These are phyloP conservation scores for Penicillium sp. DNA, from an alignment of 2,329 filamentous ascomycete genomes.

Conservation along the genomic window DNA sequence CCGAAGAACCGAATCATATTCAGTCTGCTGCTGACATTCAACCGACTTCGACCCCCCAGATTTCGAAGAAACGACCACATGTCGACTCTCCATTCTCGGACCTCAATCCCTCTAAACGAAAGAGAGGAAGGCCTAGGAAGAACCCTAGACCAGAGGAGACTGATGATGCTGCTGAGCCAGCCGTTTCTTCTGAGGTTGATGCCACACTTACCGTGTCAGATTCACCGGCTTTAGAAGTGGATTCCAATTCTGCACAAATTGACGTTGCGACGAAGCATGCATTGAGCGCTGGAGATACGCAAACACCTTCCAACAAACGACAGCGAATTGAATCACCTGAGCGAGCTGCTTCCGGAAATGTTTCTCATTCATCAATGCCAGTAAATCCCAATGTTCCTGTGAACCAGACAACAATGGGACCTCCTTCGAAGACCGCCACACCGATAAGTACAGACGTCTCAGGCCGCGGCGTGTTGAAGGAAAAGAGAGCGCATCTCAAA, in stretches of 20 bases:
- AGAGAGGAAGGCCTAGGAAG: not conserved
- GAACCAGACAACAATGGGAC: not conserved
- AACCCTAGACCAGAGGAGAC: not conserved
- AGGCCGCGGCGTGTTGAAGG: not conserved
- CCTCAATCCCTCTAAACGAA: not conserved
- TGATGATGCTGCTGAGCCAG: not conserved
- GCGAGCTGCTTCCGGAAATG: not conserved
- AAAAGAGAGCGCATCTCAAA: not conserved
- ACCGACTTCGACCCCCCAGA: not conserved
- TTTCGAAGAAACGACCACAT: conserved; percentile 3
- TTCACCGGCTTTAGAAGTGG: conserved; percentile 2
- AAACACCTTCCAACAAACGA: conserved; percentile 20
- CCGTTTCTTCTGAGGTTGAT: not conserved
- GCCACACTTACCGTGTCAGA: not conserved
- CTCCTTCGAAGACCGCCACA: not conserved
- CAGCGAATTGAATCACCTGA: conserved; percentile 13
- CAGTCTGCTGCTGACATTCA: not conserved
- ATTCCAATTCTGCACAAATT: not conserved
- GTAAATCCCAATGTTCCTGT: not conserved
- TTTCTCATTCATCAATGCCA: not conserved
- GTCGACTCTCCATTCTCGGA: not conserved
- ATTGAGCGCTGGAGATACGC: conserved; percentile 5
- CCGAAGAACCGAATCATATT: too few species aligned
- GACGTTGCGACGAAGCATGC: conserved; percentile 3
- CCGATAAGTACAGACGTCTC: not conserved